Base-by-base conservation (phyloP, 345 rosid species). In the Acer saccharum region DNA sequence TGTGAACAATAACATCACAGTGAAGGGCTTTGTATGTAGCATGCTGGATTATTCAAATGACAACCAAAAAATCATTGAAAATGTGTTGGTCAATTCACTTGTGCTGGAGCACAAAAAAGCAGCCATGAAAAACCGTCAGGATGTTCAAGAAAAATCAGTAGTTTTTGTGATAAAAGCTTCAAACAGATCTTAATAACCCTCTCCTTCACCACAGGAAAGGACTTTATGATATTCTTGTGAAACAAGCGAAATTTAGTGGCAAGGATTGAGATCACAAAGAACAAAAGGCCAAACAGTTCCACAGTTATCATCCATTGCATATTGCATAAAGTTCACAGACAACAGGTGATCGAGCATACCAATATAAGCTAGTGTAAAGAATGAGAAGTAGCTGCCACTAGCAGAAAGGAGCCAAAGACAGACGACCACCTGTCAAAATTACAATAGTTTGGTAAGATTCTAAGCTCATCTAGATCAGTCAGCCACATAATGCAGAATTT, bases 371-470 rank as follows among this genome's bases (percentile, higher is more conserved):
- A 95, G 87, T 25, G 97, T 91, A 92, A 89, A 89, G 89, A 93
- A 86, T 18, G 98, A 93, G 77, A 90, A 88, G 86, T 86, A 92
- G 88, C 96, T 86, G 72, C 97, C 97, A 60, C 89, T 72, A 60
- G 91, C 89, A 78, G 98, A 93, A 64, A 92, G 84, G 76, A 93
- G 96, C 99, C 98, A 95, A 52, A 95, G 86, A 84, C 90, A 89
- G 73, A 87, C 84, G 75, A 93, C 99, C 27, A 95, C 97, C 98
- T 93, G 94, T 79, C 73, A 84, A 65, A 76, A 57, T 68, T 58
- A 81, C 68, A 74, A 39, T 20, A 58, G 11, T 68, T 10, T 9
- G n/a, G 60, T 65, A 39, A 69, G 39, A 57, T 32, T 10, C 6
- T 20, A 69, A 65, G 6, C 39, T 35, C 39, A 35, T 35, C 39